phyloP scores from a whole-genome alignment of 768 basidiomycete species.

The Neoboletus subvelutipes region DNA sequence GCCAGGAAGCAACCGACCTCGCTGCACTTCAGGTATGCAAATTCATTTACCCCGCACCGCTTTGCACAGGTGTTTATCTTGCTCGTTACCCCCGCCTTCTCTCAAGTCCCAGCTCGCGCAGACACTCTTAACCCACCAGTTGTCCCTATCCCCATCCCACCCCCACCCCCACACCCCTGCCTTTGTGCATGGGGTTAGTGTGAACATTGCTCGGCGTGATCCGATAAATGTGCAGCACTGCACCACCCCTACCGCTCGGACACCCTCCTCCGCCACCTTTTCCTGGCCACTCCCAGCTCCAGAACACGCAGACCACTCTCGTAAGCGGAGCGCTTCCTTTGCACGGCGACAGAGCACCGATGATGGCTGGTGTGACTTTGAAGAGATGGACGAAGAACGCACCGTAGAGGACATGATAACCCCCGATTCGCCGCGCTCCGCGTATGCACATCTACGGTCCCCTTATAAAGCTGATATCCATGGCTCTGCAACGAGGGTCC shows the following conservation, averaged over 20 bases:
- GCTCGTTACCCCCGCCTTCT: neutral
- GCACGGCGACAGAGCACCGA: slow-evolving; percentile 26
- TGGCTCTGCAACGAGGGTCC: slow-evolving; percentile 17
- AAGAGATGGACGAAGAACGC: slow-evolving; percentile 45
- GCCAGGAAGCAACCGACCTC: slow-evolving; percentile 53
- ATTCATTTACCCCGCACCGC: slow-evolving; percentile 18
- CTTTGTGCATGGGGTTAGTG: slow-evolving; percentile 22
- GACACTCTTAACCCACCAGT: slow-evolving; percentile 37
- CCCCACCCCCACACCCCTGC: slow-evolving; percentile 17
- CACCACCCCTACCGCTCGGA: slow-evolving; percentile 40
- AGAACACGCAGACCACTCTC: slow-evolving; percentile 24
- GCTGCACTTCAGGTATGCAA: slow-evolving; percentile 44
- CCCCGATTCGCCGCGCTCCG: slow-evolving; percentile 31
- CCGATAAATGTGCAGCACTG: slow-evolving; percentile 40
- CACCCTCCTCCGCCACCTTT: slow-evolving; percentile 31
- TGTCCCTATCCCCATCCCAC: slow-evolving; percentile 22
- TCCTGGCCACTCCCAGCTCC: slow-evolving; percentile 30
- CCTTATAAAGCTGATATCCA: slow-evolving; percentile 18
- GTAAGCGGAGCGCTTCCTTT: slow-evolving; percentile 30
- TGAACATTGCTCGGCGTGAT: slow-evolving; percentile 28
- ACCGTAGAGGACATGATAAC: slow-evolving; percentile 47
- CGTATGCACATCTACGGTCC: slow-evolving; percentile 26
- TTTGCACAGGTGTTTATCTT: slow-evolving; percentile 18
- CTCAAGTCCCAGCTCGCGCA: slow-evolving; percentile 47
- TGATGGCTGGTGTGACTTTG: slow-evolving; percentile 31